These are phyloP conservation scores for Tolypocladium paradoxum DNA, from an alignment of 2,329 filamentous ascomycete species.

Conservation along the genomic window DNA sequence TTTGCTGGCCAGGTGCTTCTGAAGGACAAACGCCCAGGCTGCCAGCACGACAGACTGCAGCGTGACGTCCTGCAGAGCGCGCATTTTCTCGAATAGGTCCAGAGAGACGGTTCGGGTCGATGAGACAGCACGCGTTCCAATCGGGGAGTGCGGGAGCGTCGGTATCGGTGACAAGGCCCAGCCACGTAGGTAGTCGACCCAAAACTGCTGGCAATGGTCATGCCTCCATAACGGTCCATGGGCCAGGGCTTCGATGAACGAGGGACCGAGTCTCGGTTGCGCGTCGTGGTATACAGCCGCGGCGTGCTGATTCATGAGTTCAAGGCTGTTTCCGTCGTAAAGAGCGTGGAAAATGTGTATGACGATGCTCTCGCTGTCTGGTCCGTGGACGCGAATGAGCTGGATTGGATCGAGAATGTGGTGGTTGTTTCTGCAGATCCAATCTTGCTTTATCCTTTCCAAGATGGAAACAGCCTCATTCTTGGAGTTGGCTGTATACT, in stretches of 20 bases:
- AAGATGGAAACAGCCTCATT: constrained; percentile 22
- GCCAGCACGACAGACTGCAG: constrained; percentile 72
- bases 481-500: constrained; percentile 16
- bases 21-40: constrained; percentile 57
- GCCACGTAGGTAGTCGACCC: constrained; percentile 45
- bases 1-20: constrained; percentile 32
- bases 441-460: constrained; percentile 28
- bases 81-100: constrained; percentile 35
- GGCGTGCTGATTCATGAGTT: constrained; percentile 53
- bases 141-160: constrained; percentile 1
- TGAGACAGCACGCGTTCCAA: background rate
- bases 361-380: constrained; percentile 29
- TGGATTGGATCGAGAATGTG: constrained; percentile 42
- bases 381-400: constrained; percentile 27
- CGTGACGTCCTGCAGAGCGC: constrained; percentile 56
- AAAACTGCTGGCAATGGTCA: constrained; percentile 45
- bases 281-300: constrained; percentile 9
- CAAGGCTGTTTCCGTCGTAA: constrained; percentile 76
- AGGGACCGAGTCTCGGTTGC: constrained; percentile 26
- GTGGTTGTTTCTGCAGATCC: constrained; percentile 42
- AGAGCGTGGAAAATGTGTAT: constrained; percentile 75
- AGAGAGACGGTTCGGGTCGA: constrained; percentile 22
- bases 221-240: constrained; percentile 54
- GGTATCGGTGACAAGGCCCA: constrained; percentile 12
- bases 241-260: constrained; percentile 56